Evolutionary conservation across 2,329 filamentous ascomycete genomes (phyloP), one percentile per base, ranked within the genome.

Genomic region (Blastomyces silverae): DNA sequence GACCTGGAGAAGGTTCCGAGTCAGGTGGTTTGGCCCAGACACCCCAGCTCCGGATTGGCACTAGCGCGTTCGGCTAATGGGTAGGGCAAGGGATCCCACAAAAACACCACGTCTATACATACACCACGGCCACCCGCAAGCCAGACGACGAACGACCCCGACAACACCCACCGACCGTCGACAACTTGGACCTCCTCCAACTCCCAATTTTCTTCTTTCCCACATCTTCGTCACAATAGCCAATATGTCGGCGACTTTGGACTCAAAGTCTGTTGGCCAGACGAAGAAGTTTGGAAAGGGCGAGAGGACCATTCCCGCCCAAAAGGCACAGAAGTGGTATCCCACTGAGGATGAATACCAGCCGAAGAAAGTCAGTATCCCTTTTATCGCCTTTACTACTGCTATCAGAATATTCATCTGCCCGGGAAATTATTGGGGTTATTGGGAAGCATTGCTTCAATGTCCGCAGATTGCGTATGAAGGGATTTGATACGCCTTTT

Each of bases 291-390:
- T 96, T 87, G 92, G 92, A 85, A 94, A 94, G 87, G 91, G 91
- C 83, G 90, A 91, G 84, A 89, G 93, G 85, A 86, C 89, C 82
- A 89, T 97, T 81, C 92, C 85, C 82, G 85, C 85, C 79, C 87
- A 96, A 83, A 96, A 95, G 90, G 93, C 93, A 77, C 88, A 90
- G 86, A 97, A 97, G 86, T 99, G 93, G 91, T 99, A 99, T 85
- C 91, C 92, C 81, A 90, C 91, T 79, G 90, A 95, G 82, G 93
- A 97, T 82, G 90, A 93, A 79, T 79, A 86, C 80, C 84, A 89
- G 83, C 86, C 87, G 77, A 96, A 92, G 88, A 93, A 95, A 90
- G 94, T 99, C 87, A 86, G 92, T 90, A 61, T 64, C 42, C 37
- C 20, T 46, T 61, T 58, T 65, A 61, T 65, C 63, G 42, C 50